Percentiles rank a stretch among this genome's conserved stretches.
phyloP scores from a whole-genome alignment of 225 moss, liverwort and hornwort genomes.

The Pseudoscleropodium purum region DNA sequence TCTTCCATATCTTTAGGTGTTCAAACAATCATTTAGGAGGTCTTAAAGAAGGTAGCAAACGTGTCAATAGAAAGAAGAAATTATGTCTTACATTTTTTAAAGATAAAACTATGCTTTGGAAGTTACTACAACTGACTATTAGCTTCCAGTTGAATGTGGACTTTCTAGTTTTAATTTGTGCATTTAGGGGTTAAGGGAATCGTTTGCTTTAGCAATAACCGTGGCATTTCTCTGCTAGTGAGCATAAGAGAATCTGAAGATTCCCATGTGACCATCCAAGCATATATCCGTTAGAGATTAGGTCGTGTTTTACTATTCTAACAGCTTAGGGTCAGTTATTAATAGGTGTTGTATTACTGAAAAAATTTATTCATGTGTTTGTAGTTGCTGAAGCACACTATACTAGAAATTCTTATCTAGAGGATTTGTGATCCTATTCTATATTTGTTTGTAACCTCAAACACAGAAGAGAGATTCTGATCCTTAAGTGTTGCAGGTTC shows the following conservation, averaged over 20 bases:
- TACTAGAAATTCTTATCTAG: neutral
- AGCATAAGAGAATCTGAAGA: neutral
- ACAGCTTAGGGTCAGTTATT: neutral
- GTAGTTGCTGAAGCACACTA: neutral
- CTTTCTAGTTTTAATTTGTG: neutral
- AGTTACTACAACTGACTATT: neutral
- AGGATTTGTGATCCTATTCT: neutral
- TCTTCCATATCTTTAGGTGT: neutral
- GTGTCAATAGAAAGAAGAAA: neutral
- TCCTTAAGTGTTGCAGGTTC: constrained; percentile 28
- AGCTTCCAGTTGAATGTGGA: neutral
- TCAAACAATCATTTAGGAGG: neutral
- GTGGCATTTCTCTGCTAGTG: neutral
- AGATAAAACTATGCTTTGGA: neutral
- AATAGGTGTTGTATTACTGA: neutral
- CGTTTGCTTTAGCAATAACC: neutral
- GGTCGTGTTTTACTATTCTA: neutral
- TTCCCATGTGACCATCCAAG: neutral
- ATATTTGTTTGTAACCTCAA: neutral
- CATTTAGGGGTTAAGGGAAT: neutral
- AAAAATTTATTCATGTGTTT: neutral
- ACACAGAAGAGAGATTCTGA: neutral
- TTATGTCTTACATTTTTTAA: too few species aligned
- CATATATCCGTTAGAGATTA: neutral
- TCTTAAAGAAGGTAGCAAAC: neutral